These are phyloP conservation scores for Lecanicillium sp. DNA, from an alignment of 2,329 filamentous ascomycete species.

Conservation along the genomic window DNA sequence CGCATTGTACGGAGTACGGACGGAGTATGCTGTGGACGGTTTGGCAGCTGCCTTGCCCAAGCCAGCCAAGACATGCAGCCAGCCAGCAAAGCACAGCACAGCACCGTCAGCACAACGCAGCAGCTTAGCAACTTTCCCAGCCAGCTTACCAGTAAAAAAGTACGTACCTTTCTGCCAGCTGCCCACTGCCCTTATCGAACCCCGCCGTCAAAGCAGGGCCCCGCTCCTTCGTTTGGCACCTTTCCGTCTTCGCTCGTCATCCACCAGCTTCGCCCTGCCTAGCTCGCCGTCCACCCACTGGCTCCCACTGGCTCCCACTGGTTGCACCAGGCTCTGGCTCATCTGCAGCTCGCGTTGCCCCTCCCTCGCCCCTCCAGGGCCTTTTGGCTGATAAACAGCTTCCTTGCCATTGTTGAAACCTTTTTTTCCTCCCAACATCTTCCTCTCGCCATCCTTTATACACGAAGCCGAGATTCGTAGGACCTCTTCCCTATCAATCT, in stretches of 20 bases:
- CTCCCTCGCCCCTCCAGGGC: constrained; percentile 11
- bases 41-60: neutral
- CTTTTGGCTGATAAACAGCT: constrained; percentile 9
- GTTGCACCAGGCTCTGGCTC: neutral
- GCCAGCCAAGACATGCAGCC: too few relatives aligned
- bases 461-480: neutral
- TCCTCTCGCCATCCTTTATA: constrained; percentile 4
- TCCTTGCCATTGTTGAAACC: constrained; percentile 8
- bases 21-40: too few relatives aligned
- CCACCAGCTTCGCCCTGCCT: neutral
- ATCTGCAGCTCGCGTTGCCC: constrained; percentile 5
- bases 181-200: neutral
- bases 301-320: neutral
- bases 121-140: too few relatives aligned
- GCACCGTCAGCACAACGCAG: too few relatives aligned
- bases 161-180: neutral
- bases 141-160: too few relatives aligned
- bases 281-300: neutral
- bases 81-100: too few relatives aligned
- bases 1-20: too few relatives aligned
- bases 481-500: neutral
- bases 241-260: neutral
- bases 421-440: constrained; percentile 12
- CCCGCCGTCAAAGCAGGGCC: neutral
- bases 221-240: neutral